phyloP scores from a whole-genome alignment of 148 eudicot species.

The Limonium bicolor region DNA sequence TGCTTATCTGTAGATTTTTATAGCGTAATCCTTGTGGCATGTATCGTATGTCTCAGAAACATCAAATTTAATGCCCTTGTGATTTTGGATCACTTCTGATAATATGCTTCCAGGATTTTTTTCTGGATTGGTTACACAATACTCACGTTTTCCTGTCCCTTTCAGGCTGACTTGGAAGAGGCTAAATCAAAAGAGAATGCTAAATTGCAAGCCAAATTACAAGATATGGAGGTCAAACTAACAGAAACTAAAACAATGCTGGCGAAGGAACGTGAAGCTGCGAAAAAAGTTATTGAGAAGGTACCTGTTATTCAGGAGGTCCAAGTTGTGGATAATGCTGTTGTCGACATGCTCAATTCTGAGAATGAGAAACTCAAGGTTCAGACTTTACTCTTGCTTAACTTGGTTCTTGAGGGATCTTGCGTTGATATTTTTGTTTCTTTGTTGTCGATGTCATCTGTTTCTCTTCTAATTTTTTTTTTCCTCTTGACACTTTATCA shows the following conservation, averaged over 20 bases:
- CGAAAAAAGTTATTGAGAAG: slow-evolving; percentile 49
- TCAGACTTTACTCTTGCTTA: too few relatives aligned
- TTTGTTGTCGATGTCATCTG: slow-evolving; percentile 3
- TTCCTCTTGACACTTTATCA: too few relatives aligned
- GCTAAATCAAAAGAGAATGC: slow-evolving; percentile 75
- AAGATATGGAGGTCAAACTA: slow-evolving; percentile 63
- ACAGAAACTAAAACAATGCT: slow-evolving; percentile 67
- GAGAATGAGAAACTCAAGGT: slow-evolving; percentile 96
- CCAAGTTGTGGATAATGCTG: slow-evolving; percentile 56
- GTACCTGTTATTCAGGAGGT: slow-evolving; percentile 76
- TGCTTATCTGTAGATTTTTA: not conserved
- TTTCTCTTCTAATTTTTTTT: not conserved
- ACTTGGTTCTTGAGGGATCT: too few relatives aligned
- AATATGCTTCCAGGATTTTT: too few relatives aligned
- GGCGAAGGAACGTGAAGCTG: slow-evolving; percentile 50
- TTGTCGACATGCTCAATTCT: slow-evolving; percentile 55
- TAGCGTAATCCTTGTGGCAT: not conserved
- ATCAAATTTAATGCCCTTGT: not conserved
- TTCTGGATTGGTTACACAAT: too few relatives aligned
- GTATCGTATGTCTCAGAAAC: not conserved
- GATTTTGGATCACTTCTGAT: too few relatives aligned
- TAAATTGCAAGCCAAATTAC: slow-evolving; percentile 56
- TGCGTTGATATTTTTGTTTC: not conserved
- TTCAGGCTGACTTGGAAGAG: slow-evolving; percentile 90
- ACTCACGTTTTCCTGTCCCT: slow-evolving; percentile 3